A percentile compares a stretch with the other conserved stretches of the same genome.
Evolutionary conservation across 1,284 basidiomycete genomes (phyloP).

Genomic region (Coniophora puteana): DNA sequence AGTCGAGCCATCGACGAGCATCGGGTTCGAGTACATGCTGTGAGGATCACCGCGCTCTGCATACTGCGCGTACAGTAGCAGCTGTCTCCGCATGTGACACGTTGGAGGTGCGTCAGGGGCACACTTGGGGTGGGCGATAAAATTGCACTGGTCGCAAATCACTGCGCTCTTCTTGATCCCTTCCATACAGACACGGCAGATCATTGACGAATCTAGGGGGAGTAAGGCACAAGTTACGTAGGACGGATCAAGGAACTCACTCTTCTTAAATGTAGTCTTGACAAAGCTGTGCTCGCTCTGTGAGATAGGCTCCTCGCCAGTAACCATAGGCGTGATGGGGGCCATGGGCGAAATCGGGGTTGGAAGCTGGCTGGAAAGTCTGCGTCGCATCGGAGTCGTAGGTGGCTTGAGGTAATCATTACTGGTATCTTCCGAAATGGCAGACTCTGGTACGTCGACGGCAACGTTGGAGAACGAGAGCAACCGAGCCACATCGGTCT

Average conservation of each 20-base stretch:
- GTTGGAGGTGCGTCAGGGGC: constrained; percentile 69
- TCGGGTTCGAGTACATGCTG: constrained; percentile 48
- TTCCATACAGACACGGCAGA: constrained; percentile 80
- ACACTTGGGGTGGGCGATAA: constrained; percentile 86
- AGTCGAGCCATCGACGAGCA: constrained; percentile 42
- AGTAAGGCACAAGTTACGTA: constrained; percentile 1
- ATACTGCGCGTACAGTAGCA: constrained; percentile 68
- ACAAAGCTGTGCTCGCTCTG: constrained; percentile 80
- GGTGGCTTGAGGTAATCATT: constrained; percentile 27
- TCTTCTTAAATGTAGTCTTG: constrained; percentile 89
- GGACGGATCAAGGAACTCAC: constrained; percentile 56
- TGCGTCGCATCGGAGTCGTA: constrained; percentile 21
- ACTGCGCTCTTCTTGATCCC: constrained; percentile 85
- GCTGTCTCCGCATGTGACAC: constrained; percentile 80
- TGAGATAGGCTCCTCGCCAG: constrained; percentile 46
- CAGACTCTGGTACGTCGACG: constrained; percentile 49
- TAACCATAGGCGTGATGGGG: too few species aligned
- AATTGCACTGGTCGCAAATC: constrained; percentile 85
- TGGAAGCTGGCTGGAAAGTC: constrained; percentile 36
- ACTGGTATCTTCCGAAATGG: constrained; percentile 33
- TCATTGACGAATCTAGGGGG: constrained; percentile 45
- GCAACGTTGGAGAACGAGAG: too few species aligned
- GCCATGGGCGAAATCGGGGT: constrained; percentile 25
- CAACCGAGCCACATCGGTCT: constrained; percentile 58
- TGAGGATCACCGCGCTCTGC: constrained; percentile 58